Evolutionary conservation across 305 asterid species (phyloP).

Genomic region (Fraxinus greggii): DNA sequence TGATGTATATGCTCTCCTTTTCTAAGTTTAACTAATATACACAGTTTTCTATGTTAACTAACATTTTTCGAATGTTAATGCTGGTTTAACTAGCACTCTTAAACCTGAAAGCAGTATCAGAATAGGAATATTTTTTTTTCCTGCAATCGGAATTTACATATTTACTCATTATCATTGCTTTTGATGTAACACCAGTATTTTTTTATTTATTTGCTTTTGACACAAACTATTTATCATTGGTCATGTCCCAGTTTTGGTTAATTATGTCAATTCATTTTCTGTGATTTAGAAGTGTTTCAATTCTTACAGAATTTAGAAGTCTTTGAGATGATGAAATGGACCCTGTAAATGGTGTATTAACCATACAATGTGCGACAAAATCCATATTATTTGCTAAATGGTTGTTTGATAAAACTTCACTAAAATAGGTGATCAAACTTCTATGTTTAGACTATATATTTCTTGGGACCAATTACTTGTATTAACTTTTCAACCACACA

Average conservation of each 20-base stretch:
- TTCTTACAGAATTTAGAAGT: background rate
- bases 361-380: background rate
- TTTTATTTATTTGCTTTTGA: background rate
- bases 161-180: background rate
- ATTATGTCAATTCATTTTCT: background rate
- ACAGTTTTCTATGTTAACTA: background rate
- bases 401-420: background rate
- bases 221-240: background rate
- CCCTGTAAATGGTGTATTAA: background rate
- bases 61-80: background rate
- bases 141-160: background rate
- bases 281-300: background rate
- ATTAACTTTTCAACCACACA: background rate
- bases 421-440: background rate
- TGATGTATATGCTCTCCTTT: background rate
- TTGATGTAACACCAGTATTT: background rate
- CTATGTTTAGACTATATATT: background rate
- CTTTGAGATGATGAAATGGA: background rate
- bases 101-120: background rate
- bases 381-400: background rate
- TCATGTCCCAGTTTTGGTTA: background rate
- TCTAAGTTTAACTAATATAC: background rate
- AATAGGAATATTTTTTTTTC: background rate
- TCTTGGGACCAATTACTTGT: background rate
- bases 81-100: constrained; percentile 10